These are phyloP conservation scores for Phaseolus lunatus DNA, from an alignment of 306 rosid species.

Conservation along the genomic window DNA sequence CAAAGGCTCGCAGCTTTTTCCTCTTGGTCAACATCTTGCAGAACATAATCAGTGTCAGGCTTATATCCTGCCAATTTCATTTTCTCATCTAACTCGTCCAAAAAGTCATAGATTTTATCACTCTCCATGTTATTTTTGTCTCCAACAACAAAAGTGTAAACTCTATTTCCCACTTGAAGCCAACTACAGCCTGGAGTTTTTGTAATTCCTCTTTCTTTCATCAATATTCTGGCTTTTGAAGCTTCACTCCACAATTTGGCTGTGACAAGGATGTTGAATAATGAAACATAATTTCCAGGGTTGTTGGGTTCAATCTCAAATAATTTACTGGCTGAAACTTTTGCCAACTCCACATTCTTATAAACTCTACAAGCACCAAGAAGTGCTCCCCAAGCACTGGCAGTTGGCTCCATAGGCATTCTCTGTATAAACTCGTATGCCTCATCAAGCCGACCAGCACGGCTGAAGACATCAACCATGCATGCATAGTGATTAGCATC, in stretches of 20 bases:
- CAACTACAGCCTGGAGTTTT: slow-evolving; percentile 71
- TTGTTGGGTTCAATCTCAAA: slow-evolving; percentile 67
- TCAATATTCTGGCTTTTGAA: slow-evolving; percentile 60
- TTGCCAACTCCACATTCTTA: slow-evolving; percentile 56
- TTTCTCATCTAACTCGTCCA: slow-evolving; percentile 56
- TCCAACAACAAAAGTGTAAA: slow-evolving; percentile 58
- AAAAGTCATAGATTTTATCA: slow-evolving; percentile 43
- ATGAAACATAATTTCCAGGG: slow-evolving; percentile 55
- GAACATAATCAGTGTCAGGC: slow-evolving; percentile 63
- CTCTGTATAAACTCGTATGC: slow-evolving; percentile 56
- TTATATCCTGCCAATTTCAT: slow-evolving; percentile 60
- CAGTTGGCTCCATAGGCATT: slow-evolving; percentile 67
- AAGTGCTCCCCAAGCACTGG: slow-evolving; percentile 67
- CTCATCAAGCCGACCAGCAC: slow-evolving; percentile 60
- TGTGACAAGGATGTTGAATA: slow-evolving; percentile 56
- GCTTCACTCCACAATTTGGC: slow-evolving; percentile 68
- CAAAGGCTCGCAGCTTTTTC: slow-evolving; percentile 60
- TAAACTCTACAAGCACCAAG: slow-evolving; percentile 67
- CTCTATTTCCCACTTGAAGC: slow-evolving; percentile 63
- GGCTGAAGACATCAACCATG: slow-evolving; percentile 61
- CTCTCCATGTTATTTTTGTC: slow-evolving; percentile 55
- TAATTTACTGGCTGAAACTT: slow-evolving; percentile 56
- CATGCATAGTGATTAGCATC: slow-evolving; percentile 61
- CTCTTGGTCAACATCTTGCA: slow-evolving; percentile 66
- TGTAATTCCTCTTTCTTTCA: slow-evolving; percentile 59